These are phyloP conservation scores for Funneliformis caledonium DNA, from an alignment of 371 early-diverging fungal genomes.

Conservation along the genomic window DNA sequence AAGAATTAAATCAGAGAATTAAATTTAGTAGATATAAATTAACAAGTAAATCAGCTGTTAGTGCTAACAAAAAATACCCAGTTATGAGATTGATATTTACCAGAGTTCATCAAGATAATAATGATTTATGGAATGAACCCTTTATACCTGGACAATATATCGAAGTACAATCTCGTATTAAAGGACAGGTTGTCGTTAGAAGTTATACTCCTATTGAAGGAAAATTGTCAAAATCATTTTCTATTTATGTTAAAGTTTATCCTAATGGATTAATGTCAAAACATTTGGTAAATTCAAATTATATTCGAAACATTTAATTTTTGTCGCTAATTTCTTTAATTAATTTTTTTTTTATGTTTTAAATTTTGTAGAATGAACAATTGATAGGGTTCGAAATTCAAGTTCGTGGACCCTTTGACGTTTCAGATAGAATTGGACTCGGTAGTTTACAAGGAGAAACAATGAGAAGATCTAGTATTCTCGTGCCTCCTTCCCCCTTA, in stretches of 20 bases:
- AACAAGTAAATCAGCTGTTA: neutral
- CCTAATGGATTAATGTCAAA: slow-evolving; percentile 28
- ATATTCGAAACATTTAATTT: too few relatives aligned
- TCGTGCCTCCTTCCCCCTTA: neutral
- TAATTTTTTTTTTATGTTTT: neutral
- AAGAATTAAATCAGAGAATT: neutral
- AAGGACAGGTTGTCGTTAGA: slow-evolving; percentile 34
- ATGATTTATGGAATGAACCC: neutral
- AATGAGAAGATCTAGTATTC: neutral
- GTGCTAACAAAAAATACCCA: neutral
- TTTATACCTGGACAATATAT: slow-evolving; percentile 38
- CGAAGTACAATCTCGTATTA: slow-evolving; percentile 32
- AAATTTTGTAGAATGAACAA: slow-evolving; percentile 6
- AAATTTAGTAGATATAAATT: slow-evolving; percentile 6
- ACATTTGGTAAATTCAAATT: too few relatives aligned
- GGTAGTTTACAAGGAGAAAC: neutral
- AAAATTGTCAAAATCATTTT: slow-evolving; percentile 20
- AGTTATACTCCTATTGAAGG: slow-evolving; percentile 39
- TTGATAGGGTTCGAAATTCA: slow-evolving; percentile 36
- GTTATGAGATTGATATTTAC: slow-evolving; percentile 19
- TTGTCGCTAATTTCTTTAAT: neutral
- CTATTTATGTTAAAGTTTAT: slow-evolving; percentile 36
- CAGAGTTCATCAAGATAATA: slow-evolving; percentile 2
- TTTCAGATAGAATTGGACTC: slow-evolving; percentile 6
- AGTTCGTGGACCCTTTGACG: slow-evolving; percentile 39